Evolutionary conservation across 768 basidiomycete genomes (phyloP), one percentile per base, ranked within the genome.

Genomic region (Russula abietina): DNA sequence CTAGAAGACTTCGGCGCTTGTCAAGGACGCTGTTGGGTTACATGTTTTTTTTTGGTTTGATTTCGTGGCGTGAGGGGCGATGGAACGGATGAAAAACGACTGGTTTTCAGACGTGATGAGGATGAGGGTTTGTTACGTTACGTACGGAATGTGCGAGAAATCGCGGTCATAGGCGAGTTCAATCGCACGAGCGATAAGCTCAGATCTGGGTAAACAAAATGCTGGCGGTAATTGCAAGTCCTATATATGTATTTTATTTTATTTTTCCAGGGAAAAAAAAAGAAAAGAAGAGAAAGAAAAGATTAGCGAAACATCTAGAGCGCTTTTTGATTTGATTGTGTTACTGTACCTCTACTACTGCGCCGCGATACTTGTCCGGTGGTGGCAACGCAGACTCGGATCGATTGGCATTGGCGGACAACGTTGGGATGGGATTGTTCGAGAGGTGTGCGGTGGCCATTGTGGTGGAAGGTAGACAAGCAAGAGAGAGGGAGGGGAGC

Each of bases 121-220:
- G 17, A 30, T 6, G 30, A 5, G n/a, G 43, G 3, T 39, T 17
- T 46, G 39, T 24, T 26, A 75, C 46, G 39, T 24, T 19, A 75
- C 76, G 69, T 69, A 95, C 94, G 94, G 94, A 64, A 96, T 87
- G 69, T 95, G 87, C 19, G 93, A 93, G 75, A 95, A 97, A 71
- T 97, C 94, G 38, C 93, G 85, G 67, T 97, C 94, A 69, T 94
- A 96, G 0, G 93, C 94, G 28, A 89, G 81, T 68, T 92, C 91
- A 32, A 96, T 83, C 1, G 91, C 93, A 26, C 82, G 79, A 10
- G 83, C 80, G 61, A 95, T 85, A 22, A 83, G 79, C 69, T 91
- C 91, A 61, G 80, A 79, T 12, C 80, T 75, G 9, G 88, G 87
- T 3, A 96, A 79, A 17, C 88, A 83, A 73, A 95, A 95, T 0